Base-by-base conservation (phyloP, 116 monocot species). In the Thalassia testudinum region DNA sequence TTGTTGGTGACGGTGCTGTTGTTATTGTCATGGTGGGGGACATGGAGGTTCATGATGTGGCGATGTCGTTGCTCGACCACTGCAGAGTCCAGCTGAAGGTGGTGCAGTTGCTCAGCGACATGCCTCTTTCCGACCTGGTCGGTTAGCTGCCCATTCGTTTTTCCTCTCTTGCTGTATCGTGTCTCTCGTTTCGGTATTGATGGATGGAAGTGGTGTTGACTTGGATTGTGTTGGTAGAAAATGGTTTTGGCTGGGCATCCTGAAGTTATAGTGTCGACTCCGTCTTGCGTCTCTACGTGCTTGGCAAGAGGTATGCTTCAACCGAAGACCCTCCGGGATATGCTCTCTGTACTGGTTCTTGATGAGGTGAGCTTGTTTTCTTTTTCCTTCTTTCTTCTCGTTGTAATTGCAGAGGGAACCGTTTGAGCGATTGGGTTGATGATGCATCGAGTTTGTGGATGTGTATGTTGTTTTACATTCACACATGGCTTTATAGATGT, bases 201-300 rank as follows among this genome's bases (percentile, higher is more conserved):
- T n/a, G n/a, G n/a, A n/a, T n/a, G n/a, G n/a, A n/a, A n/a, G n/a
- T n/a, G n/a, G n/a, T n/a, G n/a, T n/a, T n/a, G n/a, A n/a, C n/a
- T 17, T 47, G 6, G 14, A 25, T 49, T 64, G 28, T 11, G 24
- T 58, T 60, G 43, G 66, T 86, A 86, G 30, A 70, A 44, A 51
- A 58, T 63, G 48, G 86, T 69, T 26, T 54, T 92, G 52, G 58
- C 72, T 30, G 87, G 75, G 26, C 65, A 83, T 26, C 87, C 92
- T 37, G 87, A 92, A 47, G 70, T 92, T 42, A 53, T 92, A 38
- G 78, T 87, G 30, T 75, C 92, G 8, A 92, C 87, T 20, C 92
- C 87, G 22, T 77, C 83, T 49, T 92, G 83, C 69, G 72, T 92
- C 44, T 75, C 87, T 8, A 72, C 62, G n/a, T 92, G 92, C 75